A percentile compares a stretch with the other conserved stretches of the same genome.
phyloP scores from a whole-genome alignment of 768 basidiomycete species.

The Auricularia heimuer region DNA sequence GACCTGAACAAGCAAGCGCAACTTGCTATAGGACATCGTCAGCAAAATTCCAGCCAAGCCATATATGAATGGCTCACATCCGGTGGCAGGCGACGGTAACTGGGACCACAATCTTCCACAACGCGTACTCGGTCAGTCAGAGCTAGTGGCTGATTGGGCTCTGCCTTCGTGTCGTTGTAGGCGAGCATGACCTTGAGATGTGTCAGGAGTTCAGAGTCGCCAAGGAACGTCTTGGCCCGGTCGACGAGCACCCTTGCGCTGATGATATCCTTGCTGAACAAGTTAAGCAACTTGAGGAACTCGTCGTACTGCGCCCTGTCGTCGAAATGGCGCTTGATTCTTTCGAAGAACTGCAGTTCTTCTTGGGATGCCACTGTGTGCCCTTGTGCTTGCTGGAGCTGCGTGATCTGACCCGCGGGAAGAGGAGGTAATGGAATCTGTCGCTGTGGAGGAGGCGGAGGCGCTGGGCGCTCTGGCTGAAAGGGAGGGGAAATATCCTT shows the following conservation, averaged over 20 bases:
- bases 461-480: not conserved
- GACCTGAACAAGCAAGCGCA: constrained; percentile 82
- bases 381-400: constrained; percentile 24
- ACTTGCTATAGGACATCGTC: constrained; percentile 49
- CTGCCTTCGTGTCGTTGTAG: constrained; percentile 50
- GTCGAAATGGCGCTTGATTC: constrained; percentile 65
- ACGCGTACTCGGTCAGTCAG: not conserved
- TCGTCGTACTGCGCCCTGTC: constrained; percentile 80
- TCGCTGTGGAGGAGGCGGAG: constrained; percentile 9
- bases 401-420: not conserved
- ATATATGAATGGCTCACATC: constrained; percentile 40
- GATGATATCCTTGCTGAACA: constrained; percentile 91
- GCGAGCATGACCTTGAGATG: constrained; percentile 82
- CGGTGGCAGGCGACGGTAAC: constrained; percentile 77
- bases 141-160: not conserved
- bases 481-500: not conserved
- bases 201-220: constrained; percentile 65
- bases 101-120: constrained; percentile 48
- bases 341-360: constrained; percentile 84
- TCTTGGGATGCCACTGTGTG: constrained; percentile 20
- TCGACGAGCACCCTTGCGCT: constrained; percentile 76
- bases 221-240: constrained; percentile 64
- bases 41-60: not conserved
- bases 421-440: constrained; percentile 12
- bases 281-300: constrained; percentile 88